Percentiles rank a stretch among this genome's conserved stretches.
Conservation (phyloP, 805 yeast genomes). For the Metschnikowia kofuensis region DNA sequence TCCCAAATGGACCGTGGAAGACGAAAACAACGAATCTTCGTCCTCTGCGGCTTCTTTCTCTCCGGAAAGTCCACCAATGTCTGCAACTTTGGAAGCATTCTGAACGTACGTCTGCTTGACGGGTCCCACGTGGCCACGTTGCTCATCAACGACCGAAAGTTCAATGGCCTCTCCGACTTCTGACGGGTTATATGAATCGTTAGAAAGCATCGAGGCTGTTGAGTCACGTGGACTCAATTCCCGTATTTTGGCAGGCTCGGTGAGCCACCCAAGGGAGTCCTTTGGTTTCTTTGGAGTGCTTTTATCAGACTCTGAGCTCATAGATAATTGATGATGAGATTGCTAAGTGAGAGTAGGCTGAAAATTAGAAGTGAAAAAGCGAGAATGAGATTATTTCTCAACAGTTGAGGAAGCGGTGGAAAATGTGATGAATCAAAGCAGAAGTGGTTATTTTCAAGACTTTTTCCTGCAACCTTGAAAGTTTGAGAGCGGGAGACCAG, state of each 20-base stretch:
- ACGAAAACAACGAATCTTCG: constrained; percentile 15
- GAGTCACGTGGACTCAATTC: constrained; percentile 6
- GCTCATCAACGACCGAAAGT: constrained; percentile 11
- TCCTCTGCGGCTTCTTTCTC: constrained; percentile 4
- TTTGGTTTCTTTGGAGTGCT: background rate
- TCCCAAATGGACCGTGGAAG: constrained; percentile 17
- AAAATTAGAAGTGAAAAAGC: too few relatives aligned
- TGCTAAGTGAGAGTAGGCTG: too few relatives aligned
- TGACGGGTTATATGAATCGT: constrained; percentile 18
- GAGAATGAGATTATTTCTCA: too few relatives aligned
- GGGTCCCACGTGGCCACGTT: constrained; percentile 6
- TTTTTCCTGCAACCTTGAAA: too few relatives aligned
- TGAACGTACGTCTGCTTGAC: constrained; percentile 14
- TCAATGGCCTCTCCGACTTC: constrained; percentile 23
- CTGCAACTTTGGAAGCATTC: background rate
- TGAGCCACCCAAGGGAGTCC: constrained; percentile 2
- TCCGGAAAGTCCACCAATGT: background rate
- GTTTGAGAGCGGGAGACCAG: too few relatives aligned
- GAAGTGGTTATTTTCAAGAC: too few relatives aligned
- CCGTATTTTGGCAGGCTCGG: constrained; percentile 1
- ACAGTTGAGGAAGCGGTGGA: too few relatives aligned
- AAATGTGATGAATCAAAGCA: too few relatives aligned
- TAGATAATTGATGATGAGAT: too few relatives aligned
- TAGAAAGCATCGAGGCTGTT: constrained; percentile 10
- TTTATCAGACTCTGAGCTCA: constrained; percentile 1